Conservation (phyloP, 768 basidiomycete species). For the Nidularia sp. region DNA sequence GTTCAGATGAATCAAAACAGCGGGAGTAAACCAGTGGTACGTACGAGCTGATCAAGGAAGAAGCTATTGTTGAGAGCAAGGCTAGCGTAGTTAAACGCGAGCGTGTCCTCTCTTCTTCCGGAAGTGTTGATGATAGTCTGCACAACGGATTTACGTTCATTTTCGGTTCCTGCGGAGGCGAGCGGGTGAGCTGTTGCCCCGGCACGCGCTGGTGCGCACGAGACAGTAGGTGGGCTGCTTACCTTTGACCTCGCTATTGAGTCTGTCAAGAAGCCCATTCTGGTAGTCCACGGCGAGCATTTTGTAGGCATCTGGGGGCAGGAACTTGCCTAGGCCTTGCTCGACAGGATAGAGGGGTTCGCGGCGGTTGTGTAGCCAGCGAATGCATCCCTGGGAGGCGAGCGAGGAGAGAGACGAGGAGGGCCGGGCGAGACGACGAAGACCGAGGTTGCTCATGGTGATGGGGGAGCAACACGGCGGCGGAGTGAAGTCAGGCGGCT, state of each 20-base stretch:
- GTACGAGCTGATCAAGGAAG: conserved; percentile 84
- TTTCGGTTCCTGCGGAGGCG: conserved; percentile 43
- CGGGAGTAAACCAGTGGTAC: conserved; percentile 21
- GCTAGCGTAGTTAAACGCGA: conserved; percentile 89
- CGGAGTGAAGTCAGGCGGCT: not conserved
- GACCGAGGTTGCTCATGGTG: conserved; percentile 21
- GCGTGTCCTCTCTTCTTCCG: conserved; percentile 45
- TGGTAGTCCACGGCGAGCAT: conserved; percentile 82
- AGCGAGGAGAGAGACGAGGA: conserved; percentile 10
- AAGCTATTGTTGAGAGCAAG: conserved; percentile 93
- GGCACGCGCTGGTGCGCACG: not conserved
- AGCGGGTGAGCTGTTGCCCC: conserved; percentile 1
- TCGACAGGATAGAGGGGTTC: conserved; percentile 63
- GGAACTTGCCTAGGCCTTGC: conserved; percentile 73
- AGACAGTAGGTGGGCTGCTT: conserved; percentile 4
- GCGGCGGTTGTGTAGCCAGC: conserved; percentile 47
- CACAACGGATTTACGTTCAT: conserved; percentile 53
- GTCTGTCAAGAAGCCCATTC: conserved; percentile 70
- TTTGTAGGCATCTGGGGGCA: conserved; percentile 69
- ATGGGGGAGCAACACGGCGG: conserved; percentile 2
- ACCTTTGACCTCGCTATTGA: conserved; percentile 78
- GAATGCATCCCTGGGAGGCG: conserved; percentile 20
- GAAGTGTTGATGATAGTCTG: conserved; percentile 75
- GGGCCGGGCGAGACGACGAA: conserved; percentile 20
- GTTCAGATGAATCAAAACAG: not conserved